Base-by-base conservation (phyloP, 1,284 basidiomycete species). In the Rhizoctonia solani region DNA sequence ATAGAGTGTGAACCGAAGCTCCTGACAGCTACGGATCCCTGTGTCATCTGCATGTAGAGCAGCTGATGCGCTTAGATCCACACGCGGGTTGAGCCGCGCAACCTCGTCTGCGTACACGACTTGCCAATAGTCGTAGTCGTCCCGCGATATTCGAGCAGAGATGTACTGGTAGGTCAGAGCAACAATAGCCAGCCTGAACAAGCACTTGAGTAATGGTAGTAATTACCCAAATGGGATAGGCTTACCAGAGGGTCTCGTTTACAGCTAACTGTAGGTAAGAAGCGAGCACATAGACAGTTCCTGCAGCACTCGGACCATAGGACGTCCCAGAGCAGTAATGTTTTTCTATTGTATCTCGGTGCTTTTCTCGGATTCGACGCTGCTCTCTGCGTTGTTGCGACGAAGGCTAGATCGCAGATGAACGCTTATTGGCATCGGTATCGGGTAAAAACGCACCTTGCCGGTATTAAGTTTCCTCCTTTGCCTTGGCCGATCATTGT, bases 131-230 rank as follows among this genome's bases (percentile, higher is more conserved):
- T 98, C 93, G 78, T 99, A 99, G 52, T 83, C 83, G 32, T 88
- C 85, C 54, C 93, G 86, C 71, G 95, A 92, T 80, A 98, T 94
- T 72, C 89, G 87, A 52, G 91, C 87, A 14, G 91, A 86, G 32
- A 86, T 85, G 77, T 98, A 99, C 79, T 99, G 97, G 74, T 88
- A 88, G 9, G 97, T 98, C 23, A 98, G 82, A 21, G 94, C 95
- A 52, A 99, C 83, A 69, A 99, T 95, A 16, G 95, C 94, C 50
- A 96, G 83, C 93, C 92, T 94, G n/a, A 50, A 50, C n/a, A 11
- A 58, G n/a, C 30, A 13, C 41, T 39, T 9, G 53, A 56, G 21
- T 56, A 25, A 16, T 8, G n/a, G 14, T 19, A 32, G 27, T 30
- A 27, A 21, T 8, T 27, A 27, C 39, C 16, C 30, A 34, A 27